phyloP scores from a whole-genome alignment of 164 flowering plant genomes.

The Nymphaea colorata region DNA sequence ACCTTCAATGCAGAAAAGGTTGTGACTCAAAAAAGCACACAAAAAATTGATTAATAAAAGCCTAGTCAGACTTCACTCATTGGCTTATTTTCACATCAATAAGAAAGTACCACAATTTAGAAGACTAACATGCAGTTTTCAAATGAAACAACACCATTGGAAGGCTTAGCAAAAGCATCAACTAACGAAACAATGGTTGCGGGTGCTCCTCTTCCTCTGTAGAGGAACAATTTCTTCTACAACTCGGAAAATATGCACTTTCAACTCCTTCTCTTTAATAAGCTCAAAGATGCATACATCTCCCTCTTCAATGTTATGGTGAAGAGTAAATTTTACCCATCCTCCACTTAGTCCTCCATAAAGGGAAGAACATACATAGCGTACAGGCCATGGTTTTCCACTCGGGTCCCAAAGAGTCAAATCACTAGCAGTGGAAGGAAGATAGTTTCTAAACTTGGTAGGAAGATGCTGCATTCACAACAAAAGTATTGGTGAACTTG shows the following conservation, averaged over 20 bases:
- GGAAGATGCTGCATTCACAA: not conserved
- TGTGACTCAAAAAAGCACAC: no score
- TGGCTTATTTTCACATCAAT: no score
- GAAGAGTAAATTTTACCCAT: constrained; percentile 3
- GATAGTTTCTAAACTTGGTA: not conserved
- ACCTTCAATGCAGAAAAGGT: no score
- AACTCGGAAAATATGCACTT: constrained; percentile 17
- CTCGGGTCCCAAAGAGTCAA: constrained; percentile 10
- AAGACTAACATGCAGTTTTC: no score
- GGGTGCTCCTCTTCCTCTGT: not conserved
- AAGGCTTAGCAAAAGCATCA: no score
- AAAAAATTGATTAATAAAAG: no score
- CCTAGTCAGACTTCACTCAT: no score
- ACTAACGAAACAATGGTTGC: no score
- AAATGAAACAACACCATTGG: no score
- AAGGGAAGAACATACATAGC: not conserved
- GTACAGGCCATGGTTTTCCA: constrained; percentile 8
- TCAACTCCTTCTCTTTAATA: constrained; percentile 1
- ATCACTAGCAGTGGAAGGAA: not conserved
- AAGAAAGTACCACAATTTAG: no score
- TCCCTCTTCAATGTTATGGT: constrained; percentile 9
- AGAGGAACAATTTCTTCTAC: constrained; percentile 10
- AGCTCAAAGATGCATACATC: constrained; percentile 15
- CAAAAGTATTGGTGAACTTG: not conserved
- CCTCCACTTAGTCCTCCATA: constrained; percentile 6